A percentile compares a stretch with the other conserved stretches of the same genome.
These are phyloP conservation scores for Thermomucor indicae-seudaticae DNA, from an alignment of 371 early-diverging fungal genomes.

Conservation along the genomic window DNA sequence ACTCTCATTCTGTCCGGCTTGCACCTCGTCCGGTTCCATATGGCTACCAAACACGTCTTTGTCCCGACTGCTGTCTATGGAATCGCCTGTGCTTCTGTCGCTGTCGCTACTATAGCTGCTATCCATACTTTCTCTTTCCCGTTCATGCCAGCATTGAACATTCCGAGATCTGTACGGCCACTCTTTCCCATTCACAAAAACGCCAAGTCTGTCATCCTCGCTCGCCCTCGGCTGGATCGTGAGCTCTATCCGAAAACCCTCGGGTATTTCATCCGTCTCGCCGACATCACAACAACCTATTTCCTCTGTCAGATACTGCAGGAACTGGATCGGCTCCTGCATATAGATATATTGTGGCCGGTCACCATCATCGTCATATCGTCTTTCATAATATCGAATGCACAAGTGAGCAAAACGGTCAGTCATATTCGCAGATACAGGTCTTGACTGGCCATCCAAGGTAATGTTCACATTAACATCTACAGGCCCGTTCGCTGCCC, in stretches of 20 bases:
- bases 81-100: background rate
- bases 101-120: background rate
- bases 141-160: background rate
- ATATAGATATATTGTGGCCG: slow-evolving; percentile 9
- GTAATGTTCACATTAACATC: slow-evolving; percentile 3
- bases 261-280: slow-evolving; percentile 3
- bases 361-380: background rate
- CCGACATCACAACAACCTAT: background rate
- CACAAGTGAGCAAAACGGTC: slow-evolving; percentile 32
- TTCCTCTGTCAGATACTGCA: slow-evolving; percentile 17
- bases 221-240: background rate
- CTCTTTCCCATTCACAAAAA: slow-evolving; percentile 26
- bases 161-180: too few relatives aligned
- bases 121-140: background rate
- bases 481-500: slow-evolving; percentile 3
- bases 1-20: too few relatives aligned
- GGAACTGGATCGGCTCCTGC: slow-evolving; percentile 20
- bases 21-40: too few relatives aligned
- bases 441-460: background rate
- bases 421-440: slow-evolving; percentile 8
- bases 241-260: background rate
- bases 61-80: too few relatives aligned
- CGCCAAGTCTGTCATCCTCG: slow-evolving; percentile 1
- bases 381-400: slow-evolving; percentile 20
- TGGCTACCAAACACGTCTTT: too few relatives aligned